phyloP scores from a whole-genome alignment of 2,329 filamentous ascomycete genomes.

The Cladophialophora carrionii region DNA sequence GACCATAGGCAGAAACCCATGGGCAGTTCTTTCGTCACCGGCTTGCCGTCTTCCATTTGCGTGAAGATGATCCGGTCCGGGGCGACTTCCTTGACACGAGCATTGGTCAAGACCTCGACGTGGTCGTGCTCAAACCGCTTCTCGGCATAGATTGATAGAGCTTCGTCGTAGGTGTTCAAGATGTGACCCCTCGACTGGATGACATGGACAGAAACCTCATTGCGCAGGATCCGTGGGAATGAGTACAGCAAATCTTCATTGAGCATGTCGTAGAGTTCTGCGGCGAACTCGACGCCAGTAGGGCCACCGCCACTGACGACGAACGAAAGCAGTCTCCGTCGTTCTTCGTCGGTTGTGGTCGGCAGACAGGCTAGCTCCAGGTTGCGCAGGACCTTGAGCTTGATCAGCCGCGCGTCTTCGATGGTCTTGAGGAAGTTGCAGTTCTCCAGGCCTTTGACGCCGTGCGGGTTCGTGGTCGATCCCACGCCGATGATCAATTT shows the following conservation, averaged over 20 bases:
- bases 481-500: constrained; percentile 91
- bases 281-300: constrained; percentile 96
- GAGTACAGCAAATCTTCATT: constrained; percentile 86
- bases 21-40: constrained; percentile 87
- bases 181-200: constrained; percentile 96
- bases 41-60: constrained; percentile 74
- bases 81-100: constrained; percentile 86
- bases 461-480: constrained; percentile 90
- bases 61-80: constrained; percentile 85
- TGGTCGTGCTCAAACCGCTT: constrained; percentile 87
- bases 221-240: constrained; percentile 88
- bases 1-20: constrained; percentile 98
- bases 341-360: constrained; percentile 85
- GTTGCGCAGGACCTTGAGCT: constrained; percentile 85
- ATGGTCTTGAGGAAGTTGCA: constrained; percentile 96
- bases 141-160: constrained; percentile 89
- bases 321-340: constrained; percentile 85
- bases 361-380: constrained; percentile 91
- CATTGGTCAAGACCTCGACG: constrained; percentile 88
- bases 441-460: constrained; percentile 90
- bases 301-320: constrained; percentile 95
- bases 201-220: constrained; percentile 95
- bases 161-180: constrained; percentile 96
- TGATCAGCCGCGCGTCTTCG: constrained; percentile 84
- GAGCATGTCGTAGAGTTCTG: constrained; percentile 91